Evolutionary conservation across 495 filamentous ascomycete species (phyloP).

Genomic region (Platismatia glauca): DNA sequence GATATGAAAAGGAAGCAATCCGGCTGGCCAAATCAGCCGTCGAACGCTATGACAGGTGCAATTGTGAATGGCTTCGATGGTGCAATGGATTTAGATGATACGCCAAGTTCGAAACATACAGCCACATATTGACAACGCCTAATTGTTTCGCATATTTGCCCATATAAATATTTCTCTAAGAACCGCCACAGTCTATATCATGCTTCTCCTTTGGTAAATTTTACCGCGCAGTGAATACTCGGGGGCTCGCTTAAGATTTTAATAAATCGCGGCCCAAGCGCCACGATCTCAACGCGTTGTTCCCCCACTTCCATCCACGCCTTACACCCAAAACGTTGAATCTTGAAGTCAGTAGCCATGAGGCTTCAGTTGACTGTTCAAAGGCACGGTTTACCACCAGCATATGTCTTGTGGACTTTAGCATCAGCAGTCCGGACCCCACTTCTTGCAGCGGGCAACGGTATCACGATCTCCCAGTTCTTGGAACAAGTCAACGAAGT

Average conservation of each 20-base stretch:
- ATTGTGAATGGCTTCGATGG: constrained; percentile 12
- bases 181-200: not conserved
- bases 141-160: not conserved
- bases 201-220: not conserved
- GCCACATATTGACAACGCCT: constrained; percentile 5
- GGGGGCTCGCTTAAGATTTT: not conserved
- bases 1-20: constrained; percentile 4
- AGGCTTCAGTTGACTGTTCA: constrained; percentile 75
- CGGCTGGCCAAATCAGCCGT: not conserved
- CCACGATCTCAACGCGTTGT: constrained; percentile 1
- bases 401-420: constrained; percentile 64
- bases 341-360: constrained; percentile 37
- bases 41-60: constrained; percentile 13
- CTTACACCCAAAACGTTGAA: not conserved
- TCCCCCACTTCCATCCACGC: not conserved
- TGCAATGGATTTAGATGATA: constrained; percentile 11
- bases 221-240: not conserved
- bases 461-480: constrained; percentile 66
- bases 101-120: constrained; percentile 7
- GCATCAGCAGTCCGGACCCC: constrained; percentile 34
- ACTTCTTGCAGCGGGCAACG: constrained; percentile 42
- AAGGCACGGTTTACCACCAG: constrained; percentile 69
- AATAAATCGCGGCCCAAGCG: not conserved
- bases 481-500: constrained; percentile 76
- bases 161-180: not conserved